Evolutionary conservation across 164 flowering plant species (phyloP).

Genomic region (Aristolochia contorta): DNA sequence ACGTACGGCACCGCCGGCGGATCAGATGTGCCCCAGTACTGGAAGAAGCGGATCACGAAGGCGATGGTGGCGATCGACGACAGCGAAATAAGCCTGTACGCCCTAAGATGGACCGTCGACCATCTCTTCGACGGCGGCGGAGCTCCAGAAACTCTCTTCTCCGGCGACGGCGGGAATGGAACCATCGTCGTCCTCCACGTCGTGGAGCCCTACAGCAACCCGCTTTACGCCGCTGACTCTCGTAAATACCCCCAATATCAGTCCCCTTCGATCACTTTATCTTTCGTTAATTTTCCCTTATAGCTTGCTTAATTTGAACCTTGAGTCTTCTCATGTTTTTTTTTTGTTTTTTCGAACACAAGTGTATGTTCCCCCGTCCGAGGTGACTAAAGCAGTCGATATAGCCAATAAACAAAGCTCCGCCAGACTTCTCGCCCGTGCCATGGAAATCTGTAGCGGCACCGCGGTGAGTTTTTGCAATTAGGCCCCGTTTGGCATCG

Average conservation of each 20-base stretch:
- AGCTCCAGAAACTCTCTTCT: no score
- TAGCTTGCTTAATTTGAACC: not conserved
- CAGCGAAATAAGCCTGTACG: constrained; percentile 52
- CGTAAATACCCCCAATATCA: constrained; percentile 14
- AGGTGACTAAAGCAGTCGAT: constrained; percentile 22
- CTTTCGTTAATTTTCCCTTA: not conserved
- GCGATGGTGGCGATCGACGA: constrained; percentile 65
- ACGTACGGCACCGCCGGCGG: not conserved
- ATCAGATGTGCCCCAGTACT: no score
- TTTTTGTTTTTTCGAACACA: not conserved
- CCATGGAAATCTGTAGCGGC: constrained; percentile 23
- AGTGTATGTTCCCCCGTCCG: constrained; percentile 23
- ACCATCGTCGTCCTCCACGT: constrained; percentile 34
- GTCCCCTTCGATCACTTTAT: not conserved
- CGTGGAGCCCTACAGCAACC: constrained; percentile 36
- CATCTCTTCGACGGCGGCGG: constrained; percentile 12
- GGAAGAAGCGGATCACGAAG: constrained; percentile 30
- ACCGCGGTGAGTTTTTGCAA: constrained; percentile 15
- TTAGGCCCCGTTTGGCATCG: no score
- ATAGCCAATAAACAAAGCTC: constrained; percentile 26
- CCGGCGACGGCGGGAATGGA: not conserved
- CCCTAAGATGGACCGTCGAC: constrained; percentile 45
- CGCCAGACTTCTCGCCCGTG: constrained; percentile 20
- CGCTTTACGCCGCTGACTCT: constrained; percentile 42
- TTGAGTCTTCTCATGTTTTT: no score